Evolutionary conservation across 768 basidiomycete genomes (phyloP).

Genomic region (Mycena sanguinolenta): DNA sequence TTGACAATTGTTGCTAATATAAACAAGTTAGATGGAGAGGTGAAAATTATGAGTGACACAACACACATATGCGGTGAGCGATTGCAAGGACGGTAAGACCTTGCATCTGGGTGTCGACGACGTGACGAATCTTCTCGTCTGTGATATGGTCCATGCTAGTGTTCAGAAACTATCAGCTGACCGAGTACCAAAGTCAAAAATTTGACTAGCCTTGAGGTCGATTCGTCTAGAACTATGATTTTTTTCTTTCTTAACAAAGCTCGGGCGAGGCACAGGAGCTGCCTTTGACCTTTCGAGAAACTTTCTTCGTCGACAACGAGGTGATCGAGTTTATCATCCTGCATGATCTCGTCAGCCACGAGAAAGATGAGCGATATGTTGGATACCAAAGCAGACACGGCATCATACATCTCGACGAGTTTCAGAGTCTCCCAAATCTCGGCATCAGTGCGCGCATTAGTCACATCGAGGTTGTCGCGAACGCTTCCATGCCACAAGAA

Average conservation of each 20-base stretch:
- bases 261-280: constrained; percentile 32
- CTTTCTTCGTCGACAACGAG: constrained; percentile 32
- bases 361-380: neutral
- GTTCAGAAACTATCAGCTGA: neutral
- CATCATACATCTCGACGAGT: constrained; percentile 31
- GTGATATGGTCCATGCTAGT: constrained; percentile 33
- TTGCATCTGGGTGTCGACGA: constrained; percentile 29
- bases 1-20: constrained; percentile 26
- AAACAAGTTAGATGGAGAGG: neutral
- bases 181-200: neutral
- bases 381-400: constrained; percentile 26
- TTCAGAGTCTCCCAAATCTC: constrained; percentile 33
- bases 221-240: constrained; percentile 30
- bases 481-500: constrained; percentile 34
- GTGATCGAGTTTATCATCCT: constrained; percentile 33
- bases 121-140: constrained; percentile 30
- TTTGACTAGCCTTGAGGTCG: constrained; percentile 23
- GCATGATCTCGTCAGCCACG: neutral
- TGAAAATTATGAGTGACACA: neutral
- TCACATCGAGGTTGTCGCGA: constrained; percentile 30
- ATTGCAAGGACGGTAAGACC: constrained; percentile 29
- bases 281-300: constrained; percentile 31
- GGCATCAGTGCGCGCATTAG: constrained; percentile 16
- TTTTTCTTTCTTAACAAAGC: constrained; percentile 25
- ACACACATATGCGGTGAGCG: constrained; percentile 33